Percentiles rank a stretch among this genome's conserved stretches.
These are phyloP conservation scores for Tylopilus sp. DNA, from an alignment of 768 basidiomycete species.

Conservation along the genomic window DNA sequence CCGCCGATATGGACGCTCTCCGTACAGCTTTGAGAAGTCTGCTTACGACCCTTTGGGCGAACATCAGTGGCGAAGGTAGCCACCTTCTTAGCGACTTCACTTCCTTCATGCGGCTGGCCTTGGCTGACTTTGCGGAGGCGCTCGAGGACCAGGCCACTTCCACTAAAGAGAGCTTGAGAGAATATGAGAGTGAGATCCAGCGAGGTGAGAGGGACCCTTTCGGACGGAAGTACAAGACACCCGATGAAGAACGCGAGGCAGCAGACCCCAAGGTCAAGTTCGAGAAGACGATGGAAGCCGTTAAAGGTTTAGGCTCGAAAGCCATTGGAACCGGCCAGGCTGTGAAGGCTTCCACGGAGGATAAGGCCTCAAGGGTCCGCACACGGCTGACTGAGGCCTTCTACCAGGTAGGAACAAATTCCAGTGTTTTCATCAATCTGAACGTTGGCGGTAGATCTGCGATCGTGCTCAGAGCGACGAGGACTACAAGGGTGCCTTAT, in stretches of 20 bases:
- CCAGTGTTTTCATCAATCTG: not conserved
- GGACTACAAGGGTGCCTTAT: slow-evolving; percentile 53
- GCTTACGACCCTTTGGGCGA: slow-evolving; percentile 51
- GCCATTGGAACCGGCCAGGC: slow-evolving; percentile 54
- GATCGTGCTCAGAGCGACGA: slow-evolving; percentile 62
- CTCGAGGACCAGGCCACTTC: slow-evolving; percentile 49
- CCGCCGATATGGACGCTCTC: slow-evolving; percentile 48
- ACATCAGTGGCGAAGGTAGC: slow-evolving; percentile 49
- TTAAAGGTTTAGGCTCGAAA: slow-evolving; percentile 53
- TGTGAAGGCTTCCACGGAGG: slow-evolving; percentile 40
- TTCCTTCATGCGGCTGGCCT: slow-evolving; percentile 58
- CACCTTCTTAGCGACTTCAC: slow-evolving; percentile 59
- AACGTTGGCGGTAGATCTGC: slow-evolving; percentile 43
- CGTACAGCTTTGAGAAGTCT: slow-evolving; percentile 49
- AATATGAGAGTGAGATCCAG: slow-evolving; percentile 56
- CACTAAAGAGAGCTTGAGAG: slow-evolving; percentile 51
- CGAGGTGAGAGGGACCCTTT: slow-evolving; percentile 55
- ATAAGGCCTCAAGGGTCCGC: slow-evolving; percentile 41
- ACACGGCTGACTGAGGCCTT: slow-evolving; percentile 49
- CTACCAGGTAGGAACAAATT: slow-evolving; percentile 39
- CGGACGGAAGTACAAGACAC: slow-evolving; percentile 49
- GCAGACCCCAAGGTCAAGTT: slow-evolving; percentile 52
- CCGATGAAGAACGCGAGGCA: slow-evolving; percentile 40
- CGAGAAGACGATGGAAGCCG: slow-evolving; percentile 64
- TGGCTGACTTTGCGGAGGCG: slow-evolving; percentile 64